Conservation (phyloP, 495 filamentous ascomycete genomes). For the Podospora conica region DNA sequence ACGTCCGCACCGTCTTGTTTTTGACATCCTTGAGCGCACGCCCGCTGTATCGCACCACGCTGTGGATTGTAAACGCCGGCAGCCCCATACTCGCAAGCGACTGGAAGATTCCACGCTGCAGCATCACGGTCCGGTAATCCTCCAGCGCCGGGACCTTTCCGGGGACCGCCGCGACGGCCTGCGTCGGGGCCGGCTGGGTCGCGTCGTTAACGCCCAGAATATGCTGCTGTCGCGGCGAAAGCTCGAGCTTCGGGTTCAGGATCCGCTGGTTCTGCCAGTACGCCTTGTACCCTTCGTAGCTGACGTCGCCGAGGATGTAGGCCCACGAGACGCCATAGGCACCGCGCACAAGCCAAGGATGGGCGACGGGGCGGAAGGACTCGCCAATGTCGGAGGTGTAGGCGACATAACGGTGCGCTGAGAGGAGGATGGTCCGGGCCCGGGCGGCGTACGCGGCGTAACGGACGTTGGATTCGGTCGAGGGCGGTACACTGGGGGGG, state of each 20-base stretch:
- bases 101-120: slow-evolving; percentile 85
- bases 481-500: slow-evolving; percentile 59
- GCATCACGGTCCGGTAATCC: slow-evolving; percentile 88
- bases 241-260: slow-evolving; percentile 43
- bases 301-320: slow-evolving; percentile 85
- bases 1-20: slow-evolving; percentile 67
- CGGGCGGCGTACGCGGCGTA: slow-evolving; percentile 91
- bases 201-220: slow-evolving; percentile 27
- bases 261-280: slow-evolving; percentile 71
- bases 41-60: slow-evolving; percentile 80
- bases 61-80: slow-evolving; percentile 93
- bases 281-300: slow-evolving; percentile 91
- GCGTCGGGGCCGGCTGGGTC: background rate
- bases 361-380: slow-evolving; percentile 88
- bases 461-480: slow-evolving; percentile 76
- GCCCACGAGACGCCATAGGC: slow-evolving; percentile 92
- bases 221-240: slow-evolving; percentile 36
- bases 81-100: slow-evolving; percentile 85
- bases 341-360: slow-evolving; percentile 69
- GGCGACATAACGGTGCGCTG: slow-evolving; percentile 91
- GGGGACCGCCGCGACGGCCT: slow-evolving; percentile 19
- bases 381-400: slow-evolving; percentile 98
- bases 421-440: slow-evolving; percentile 79
- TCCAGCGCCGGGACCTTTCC: slow-evolving; percentile 69
- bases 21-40: slow-evolving; percentile 72